Evolutionary conservation across 805 yeast species (phyloP), one percentile per base, ranked within the genome.

Genomic region (Ogataea trehaloabstinens): DNA sequence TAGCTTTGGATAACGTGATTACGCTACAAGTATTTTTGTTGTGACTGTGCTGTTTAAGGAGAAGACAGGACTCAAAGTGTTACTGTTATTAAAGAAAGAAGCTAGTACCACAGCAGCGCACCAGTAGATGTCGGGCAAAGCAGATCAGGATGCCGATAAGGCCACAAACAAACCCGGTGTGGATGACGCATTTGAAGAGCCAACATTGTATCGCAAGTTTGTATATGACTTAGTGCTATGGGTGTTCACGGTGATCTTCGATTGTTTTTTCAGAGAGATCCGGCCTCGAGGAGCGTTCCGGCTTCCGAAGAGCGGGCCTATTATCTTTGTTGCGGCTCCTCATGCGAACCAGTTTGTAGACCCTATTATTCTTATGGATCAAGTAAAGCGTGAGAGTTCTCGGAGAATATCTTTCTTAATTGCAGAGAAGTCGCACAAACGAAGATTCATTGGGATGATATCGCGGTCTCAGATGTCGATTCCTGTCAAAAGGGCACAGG

Each of bases 401-500:
- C 60, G 79, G 43, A 50, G 82, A 24, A 64, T 76, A 28, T 71
- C 78, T 18, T 76, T 76, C 44, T 59, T 76, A 35, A 74, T 76
- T 38, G 82, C 82, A 13, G 76, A 70, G 31, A 71, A 72, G 46
- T 70, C 78, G 10, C 74, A 71, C 53, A 63, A 64, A 30, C 64
- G 65, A 7, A 48, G 44, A 15, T 73, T 85, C 39, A 79, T 93
- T 46, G 96, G 97, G 3, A 66, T 77, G 27, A 64, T 93, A 52
- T 82, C 96, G 2, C 72, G 82, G 38, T 72, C 82, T 45, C 86
- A 87, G 47, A 71, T 82, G 65, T 71, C 96, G 2, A 93, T 93
- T 47, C 96, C 97, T 4, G 99, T 93, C 1, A 82, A 78, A 12
- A 74, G 99, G 51, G 89, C 96, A 2, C 98, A 93, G 60, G 99